These are phyloP conservation scores for Pleurotus citrinopileatus DNA, from an alignment of 768 basidiomycete species.

Conservation along the genomic window DNA sequence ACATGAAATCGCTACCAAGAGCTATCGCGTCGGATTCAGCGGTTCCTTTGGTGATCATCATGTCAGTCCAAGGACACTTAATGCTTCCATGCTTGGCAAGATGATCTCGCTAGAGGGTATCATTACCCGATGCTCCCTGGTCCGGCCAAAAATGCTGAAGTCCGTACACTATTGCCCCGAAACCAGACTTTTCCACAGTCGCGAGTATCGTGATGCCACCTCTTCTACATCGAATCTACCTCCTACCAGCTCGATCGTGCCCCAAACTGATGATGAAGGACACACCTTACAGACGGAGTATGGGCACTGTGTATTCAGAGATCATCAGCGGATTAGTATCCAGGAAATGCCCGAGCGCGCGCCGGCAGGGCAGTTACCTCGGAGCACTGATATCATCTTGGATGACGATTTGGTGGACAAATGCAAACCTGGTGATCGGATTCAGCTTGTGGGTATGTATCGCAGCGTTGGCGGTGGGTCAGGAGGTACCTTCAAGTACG, in stretches of 20 bases:
- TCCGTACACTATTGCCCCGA: conserved; percentile 96
- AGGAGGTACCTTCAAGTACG: conserved; percentile 91
- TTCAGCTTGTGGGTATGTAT: conserved; percentile 94
- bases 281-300: conserved; percentile 87
- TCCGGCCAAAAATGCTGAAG: conserved; percentile 97
- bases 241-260: conserved; percentile 83
- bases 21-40: conserved; percentile 85
- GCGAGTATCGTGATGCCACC: conserved; percentile 92
- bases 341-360: conserved; percentile 99
- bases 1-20: conserved; percentile 77
- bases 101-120: conserved; percentile 99
- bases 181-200: conserved; percentile 78
- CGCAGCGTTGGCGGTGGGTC: conserved; percentile 91
- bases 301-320: conserved; percentile 87
- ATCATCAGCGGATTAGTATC: conserved; percentile 96
- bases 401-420: conserved; percentile 97
- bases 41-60: conserved; percentile 99
- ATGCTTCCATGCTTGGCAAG: conserved; percentile 85
- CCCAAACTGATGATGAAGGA: conserved; percentile 91
- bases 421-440: conserved; percentile 97
- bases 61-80: conserved; percentile 90
- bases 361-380: conserved; percentile 93
- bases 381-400: conserved; percentile 93
- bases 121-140: conserved; percentile 95
- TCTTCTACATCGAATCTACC: conserved; percentile 83